A percentile compares a stretch with the other conserved stretches of the same genome.
These are phyloP conservation scores for Pseudonitzschia multistriata DNA, from an alignment of 108 stramenopile species.

Conservation along the genomic window DNA sequence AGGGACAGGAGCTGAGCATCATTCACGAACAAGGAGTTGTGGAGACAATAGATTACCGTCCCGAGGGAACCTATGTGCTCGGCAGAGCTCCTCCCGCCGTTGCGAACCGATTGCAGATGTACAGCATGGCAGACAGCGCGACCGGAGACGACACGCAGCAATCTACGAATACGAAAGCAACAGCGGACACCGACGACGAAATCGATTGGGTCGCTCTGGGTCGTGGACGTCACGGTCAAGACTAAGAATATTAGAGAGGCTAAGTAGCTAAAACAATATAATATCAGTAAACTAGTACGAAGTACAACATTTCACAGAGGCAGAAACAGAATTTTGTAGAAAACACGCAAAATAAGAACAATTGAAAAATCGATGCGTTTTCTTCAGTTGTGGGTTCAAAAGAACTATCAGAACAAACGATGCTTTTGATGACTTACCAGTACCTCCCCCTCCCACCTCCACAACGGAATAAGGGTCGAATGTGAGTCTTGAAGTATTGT, in stretches of 20 bases:
- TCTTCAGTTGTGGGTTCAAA: too few species aligned
- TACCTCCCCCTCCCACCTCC: too few species aligned
- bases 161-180: not conserved
- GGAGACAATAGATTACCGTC: conserved; percentile 76
- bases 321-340: not conserved
- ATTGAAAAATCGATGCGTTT: too few species aligned
- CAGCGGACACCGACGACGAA: conserved; percentile 22
- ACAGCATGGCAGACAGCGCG: conserved; percentile 26
- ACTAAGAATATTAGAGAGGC: not conserved
- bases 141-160: conserved; percentile 6
- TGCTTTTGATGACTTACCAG: too few species aligned
- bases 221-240: conserved; percentile 51
- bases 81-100: conserved; percentile 67
- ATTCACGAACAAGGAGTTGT: conserved; percentile 84
- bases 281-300: not conserved
- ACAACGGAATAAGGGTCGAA: too few species aligned
- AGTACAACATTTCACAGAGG: not conserved
- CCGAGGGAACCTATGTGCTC: conserved; percentile 66
- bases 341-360: too few species aligned
- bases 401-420: too few species aligned
- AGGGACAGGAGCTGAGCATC: conserved; percentile 74
- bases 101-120: conserved; percentile 69
- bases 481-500: too few species aligned
- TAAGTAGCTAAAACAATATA: not conserved
- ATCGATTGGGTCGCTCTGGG: conserved; percentile 76